Base-by-base conservation (phyloP, 139 green algal genomes). In the Volvox africanus region DNA sequence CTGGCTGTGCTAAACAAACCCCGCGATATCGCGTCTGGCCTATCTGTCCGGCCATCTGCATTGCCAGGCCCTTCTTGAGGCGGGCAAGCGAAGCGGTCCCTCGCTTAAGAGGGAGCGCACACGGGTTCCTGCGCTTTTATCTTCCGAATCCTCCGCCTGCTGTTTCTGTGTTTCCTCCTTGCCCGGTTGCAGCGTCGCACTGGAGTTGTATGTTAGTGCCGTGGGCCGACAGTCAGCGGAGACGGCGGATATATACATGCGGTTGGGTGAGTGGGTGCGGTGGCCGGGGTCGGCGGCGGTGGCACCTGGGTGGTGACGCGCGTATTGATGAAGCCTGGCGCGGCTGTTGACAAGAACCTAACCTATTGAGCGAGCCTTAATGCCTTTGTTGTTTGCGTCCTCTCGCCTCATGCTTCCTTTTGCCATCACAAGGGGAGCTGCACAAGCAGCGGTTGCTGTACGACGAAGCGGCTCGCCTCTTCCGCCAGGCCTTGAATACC, bases 381-480 rank as follows among this genome's bases (percentile, higher is more conserved):
- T 55, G 44, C 44, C 67, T 26, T 28, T 75, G 67, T 12, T 2
- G 26, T 79, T 2, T 79, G 71, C 78, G 5, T 35, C 37, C 37
- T 33, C 78, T 9, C 36, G 37, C 37, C 33, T 18, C 2, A 17
- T n/a, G 50, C 76, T 1, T n/a, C 76, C 76, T 36, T 36, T 61
- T 55, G 44, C 9, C 76, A 35, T 36, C 12, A 21, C 83, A 88
- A n/a, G 83, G 22, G 67, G 67, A 80, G 67, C 83, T 88, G 67
- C 83, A 88, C 83, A 13, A 28, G 67, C 83, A 88, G 35, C 83
- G 67, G 67, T 1, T 33, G 62, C 26, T 80, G 83, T 50, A 88
- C 83, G 83, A 88, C 67, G 83, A 88, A 37, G 83, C 83, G 24
- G 65, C 35, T 28, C 83, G 83, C 20, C 83, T 88, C 35, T 80